phyloP scores from a whole-genome alignment of 768 basidiomycete genomes.

The Chalciporus pseudorubinellus region DNA sequence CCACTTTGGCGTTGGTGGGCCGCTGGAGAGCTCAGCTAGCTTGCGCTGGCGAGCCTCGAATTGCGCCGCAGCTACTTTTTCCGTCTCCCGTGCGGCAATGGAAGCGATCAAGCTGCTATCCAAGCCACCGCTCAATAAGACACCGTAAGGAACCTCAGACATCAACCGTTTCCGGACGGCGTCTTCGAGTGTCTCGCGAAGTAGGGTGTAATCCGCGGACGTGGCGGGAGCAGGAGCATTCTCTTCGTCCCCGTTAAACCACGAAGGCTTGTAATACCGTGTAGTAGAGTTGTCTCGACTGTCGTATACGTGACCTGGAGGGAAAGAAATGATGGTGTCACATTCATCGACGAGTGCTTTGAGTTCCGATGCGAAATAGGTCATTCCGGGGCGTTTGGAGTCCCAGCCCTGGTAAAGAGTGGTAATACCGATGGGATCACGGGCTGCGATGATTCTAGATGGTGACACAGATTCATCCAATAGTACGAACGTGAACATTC shows the following conservation, averaged over 20 bases:
- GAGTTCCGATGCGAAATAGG: constrained; percentile 95
- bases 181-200: constrained; percentile 83
- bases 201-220: constrained; percentile 58
- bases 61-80: constrained; percentile 82
- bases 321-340: constrained; percentile 93
- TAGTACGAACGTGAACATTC: constrained; percentile 98
- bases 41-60: constrained; percentile 65
- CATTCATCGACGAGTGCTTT: constrained; percentile 90
- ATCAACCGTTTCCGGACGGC: constrained; percentile 94
- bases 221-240: constrained; percentile 54
- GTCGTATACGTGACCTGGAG: constrained; percentile 96
- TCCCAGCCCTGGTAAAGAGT: constrained; percentile 98
- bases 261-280: constrained; percentile 84
- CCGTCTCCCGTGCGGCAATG: constrained; percentile 93
- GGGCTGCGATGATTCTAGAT: constrained; percentile 88
- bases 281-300: constrained; percentile 73
- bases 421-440: constrained; percentile 97
- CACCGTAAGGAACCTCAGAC: constrained; percentile 98
- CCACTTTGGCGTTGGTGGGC: constrained; percentile 52
- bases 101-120: constrained; percentile 96
- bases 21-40: constrained; percentile 50
- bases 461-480: constrained; percentile 91
- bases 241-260: constrained; percentile 87
- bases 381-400: constrained; percentile 74
- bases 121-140: constrained; percentile 90